Conservation (phyloP, 2,329 filamentous ascomycete genomes). For the Xylaria polymorpha region DNA sequence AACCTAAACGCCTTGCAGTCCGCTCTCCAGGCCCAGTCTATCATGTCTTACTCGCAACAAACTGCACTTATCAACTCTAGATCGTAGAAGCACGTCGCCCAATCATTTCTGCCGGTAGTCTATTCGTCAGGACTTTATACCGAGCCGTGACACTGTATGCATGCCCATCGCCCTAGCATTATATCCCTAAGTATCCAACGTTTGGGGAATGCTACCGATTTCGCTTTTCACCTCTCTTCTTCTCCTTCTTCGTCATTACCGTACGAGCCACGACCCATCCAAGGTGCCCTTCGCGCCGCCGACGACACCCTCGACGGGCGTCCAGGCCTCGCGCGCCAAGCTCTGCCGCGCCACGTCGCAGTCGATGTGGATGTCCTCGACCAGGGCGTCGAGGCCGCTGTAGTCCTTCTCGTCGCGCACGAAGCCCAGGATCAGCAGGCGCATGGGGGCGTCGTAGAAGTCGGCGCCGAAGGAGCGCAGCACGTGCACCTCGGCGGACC, state of each 20-base stretch:
- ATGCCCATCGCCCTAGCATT: no score
- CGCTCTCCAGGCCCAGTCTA: constrained; percentile 23
- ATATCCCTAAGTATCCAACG: not conserved
- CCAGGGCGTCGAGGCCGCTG: constrained; percentile 80
- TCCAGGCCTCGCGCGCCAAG: constrained; percentile 74
- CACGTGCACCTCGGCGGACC: constrained; percentile 90
- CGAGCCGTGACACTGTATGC: not conserved
- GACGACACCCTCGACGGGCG: constrained; percentile 55
- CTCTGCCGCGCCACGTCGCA: constrained; percentile 84
- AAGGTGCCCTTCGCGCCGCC: constrained; percentile 47
- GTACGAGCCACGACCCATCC: constrained; percentile 51
- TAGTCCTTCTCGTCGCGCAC: constrained; percentile 93
- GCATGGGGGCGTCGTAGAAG: constrained; percentile 87
- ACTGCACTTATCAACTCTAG: constrained; percentile 1
- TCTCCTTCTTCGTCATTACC: constrained; percentile 28
- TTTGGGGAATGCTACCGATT: not conserved
- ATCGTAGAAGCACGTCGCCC: constrained; percentile 16
- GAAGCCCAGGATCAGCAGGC: constrained; percentile 84
- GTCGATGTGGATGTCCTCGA: constrained; percentile 89
- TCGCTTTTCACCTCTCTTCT: not conserved
- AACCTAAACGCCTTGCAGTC: constrained; percentile 36
- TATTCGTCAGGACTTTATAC: not conserved
- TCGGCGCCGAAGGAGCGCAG: constrained; percentile 80
- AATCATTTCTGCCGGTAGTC: not conserved
- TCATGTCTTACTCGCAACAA: constrained; percentile 18